These are phyloP conservation scores for Populus hybrid DNA, from an alignment of 441 rosid species.

Conservation along the genomic window DNA sequence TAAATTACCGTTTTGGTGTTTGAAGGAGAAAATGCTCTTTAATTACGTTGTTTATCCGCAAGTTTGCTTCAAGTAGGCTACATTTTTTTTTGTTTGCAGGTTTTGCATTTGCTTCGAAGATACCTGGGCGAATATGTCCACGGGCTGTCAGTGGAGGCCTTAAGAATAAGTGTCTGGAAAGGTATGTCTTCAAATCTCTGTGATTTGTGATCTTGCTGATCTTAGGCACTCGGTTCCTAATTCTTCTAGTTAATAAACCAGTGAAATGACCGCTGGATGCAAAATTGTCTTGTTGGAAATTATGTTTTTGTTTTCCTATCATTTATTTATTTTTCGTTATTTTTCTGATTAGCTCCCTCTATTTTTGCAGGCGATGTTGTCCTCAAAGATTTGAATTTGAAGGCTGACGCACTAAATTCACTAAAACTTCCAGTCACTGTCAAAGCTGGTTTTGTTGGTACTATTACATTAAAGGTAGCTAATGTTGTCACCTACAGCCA, in stretches of 20 bases:
- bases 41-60: background rate
- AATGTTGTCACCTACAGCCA: slow-evolving; percentile 10
- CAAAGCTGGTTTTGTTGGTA: slow-evolving; percentile 96
- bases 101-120: slow-evolving; percentile 90
- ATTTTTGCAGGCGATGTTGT: slow-evolving; percentile 81
- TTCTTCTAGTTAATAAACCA: too few relatives aligned
- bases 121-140: slow-evolving; percentile 97
- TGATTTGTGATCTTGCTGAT: slow-evolving; percentile 1
- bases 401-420: slow-evolving; percentile 91
- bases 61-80: background rate
- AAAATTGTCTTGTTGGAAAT: slow-evolving; percentile 10
- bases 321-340: background rate
- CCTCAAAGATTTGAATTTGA: slow-evolving; percentile 87
- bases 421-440: slow-evolving; percentile 88
- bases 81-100: slow-evolving; percentile 42
- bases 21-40: background rate
- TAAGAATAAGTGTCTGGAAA: slow-evolving; percentile 98
- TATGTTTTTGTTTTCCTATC: background rate
- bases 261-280: slow-evolving; percentile 16
- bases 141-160: slow-evolving; percentile 88
- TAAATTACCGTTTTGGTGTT: background rate
- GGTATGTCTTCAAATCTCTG: slow-evolving; percentile 40
- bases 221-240: background rate
- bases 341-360: slow-evolving; percentile 10
- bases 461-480: slow-evolving; percentile 83